Evolutionary conservation across 352 stramenopile genomes (phyloP), one percentile per base, ranked within the genome.

Genomic region (Phytophthora rubi): DNA sequence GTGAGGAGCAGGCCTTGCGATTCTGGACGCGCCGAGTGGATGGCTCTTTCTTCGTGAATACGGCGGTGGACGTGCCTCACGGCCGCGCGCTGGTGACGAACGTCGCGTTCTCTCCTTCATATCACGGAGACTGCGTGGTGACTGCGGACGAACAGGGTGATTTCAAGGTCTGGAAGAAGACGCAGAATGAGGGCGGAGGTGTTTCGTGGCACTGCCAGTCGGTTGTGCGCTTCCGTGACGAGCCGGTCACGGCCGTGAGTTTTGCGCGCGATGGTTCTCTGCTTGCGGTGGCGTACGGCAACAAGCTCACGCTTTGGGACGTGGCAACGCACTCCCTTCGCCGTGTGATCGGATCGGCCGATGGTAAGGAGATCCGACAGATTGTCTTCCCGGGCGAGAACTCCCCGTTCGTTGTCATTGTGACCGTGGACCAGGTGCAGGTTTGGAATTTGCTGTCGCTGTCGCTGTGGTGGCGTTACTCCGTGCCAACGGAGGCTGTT

Each of bases 301-400:
- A 85, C 37, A 72, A 96, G 48, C 61, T 97, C 21, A 96, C 91
- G 47, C 77, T 97, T 28, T 97, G 91, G 91, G 88, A 97, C 53
- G 74, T 93, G 12, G 53, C 61, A 9, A 93, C 85, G 12, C 89
- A 94, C 70, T 76, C 85, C 28, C 65, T 97, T n/a, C 76, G 85
- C 26, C 82, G 82, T 57, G 88, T 96, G n/a, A 62, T 95, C 12
- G 55, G 85, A 12, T 93, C 86, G 2, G 80, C 84, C 0, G 86
- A 94, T 39, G 85, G 83, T 12, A 39, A 76, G 4, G 62, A 53
- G 10, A 88, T 96, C 59, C 57, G 60, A 2, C 76, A 89, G 37
- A 74, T 96, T 4, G 49, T 85, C 6, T 96, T 96, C 77, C 66
- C 76, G 4, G 83, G 85, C 26, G 58, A 62, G 18, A 85, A 74